Percentiles rank a stretch among this genome's conserved stretches.
These are phyloP conservation scores for Craterostigma plantagineum DNA, from an alignment of 257 asterid species.

Conservation along the genomic window DNA sequence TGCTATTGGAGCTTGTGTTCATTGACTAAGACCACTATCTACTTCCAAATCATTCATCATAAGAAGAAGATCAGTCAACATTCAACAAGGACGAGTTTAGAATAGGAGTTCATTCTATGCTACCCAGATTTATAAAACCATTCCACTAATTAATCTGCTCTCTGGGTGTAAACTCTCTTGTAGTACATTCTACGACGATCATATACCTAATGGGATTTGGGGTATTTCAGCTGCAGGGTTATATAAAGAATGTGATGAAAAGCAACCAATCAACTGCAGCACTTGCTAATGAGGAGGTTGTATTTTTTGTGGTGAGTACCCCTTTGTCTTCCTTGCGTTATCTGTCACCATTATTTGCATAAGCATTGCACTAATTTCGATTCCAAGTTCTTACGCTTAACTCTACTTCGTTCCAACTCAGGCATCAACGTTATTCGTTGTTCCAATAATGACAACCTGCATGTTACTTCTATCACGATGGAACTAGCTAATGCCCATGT, in stretches of 20 bases:
- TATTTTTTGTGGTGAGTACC: slow-evolving; percentile 45
- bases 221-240: slow-evolving; percentile 41
- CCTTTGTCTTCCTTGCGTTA: slow-evolving; percentile 2
- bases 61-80: too few species aligned
- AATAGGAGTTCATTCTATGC: too few species aligned
- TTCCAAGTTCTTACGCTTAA: neutral
- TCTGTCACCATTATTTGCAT: slow-evolving; percentile 2
- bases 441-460: slow-evolving; percentile 40
- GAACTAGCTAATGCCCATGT: slow-evolving; percentile 18
- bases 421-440: slow-evolving; percentile 57
- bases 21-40: too few species aligned
- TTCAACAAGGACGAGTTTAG: too few species aligned
- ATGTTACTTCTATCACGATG: slow-evolving; percentile 28
- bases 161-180: too few species aligned
- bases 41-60: too few species aligned
- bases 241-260: slow-evolving; percentile 29
- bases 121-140: too few species aligned
- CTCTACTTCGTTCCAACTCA: slow-evolving; percentile 16
- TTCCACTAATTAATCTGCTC: too few species aligned
- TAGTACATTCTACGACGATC: too few species aligned
- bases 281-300: slow-evolving; percentile 64
- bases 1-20: too few species aligned
- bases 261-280: slow-evolving; percentile 36
- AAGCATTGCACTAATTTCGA: neutral
- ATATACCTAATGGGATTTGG: too few species aligned